Base-by-base conservation (phyloP, 2,329 filamentous ascomycete species). In the Tolypocladium paradoxum region DNA sequence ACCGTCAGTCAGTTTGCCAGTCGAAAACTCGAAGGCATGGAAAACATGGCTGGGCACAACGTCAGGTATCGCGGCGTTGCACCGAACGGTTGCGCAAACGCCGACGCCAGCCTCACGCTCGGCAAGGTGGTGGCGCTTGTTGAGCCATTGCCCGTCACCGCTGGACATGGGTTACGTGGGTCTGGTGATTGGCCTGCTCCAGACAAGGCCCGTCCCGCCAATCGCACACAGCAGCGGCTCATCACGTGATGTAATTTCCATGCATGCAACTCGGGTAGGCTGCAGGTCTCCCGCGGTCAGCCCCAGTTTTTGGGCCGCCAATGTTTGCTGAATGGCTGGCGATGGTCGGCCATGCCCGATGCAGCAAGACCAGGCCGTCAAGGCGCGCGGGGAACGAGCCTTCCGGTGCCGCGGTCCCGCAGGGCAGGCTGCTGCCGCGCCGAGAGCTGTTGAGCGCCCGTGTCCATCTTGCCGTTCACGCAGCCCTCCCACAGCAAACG, bases 171-270 rank as follows among this genome's bases (percentile, higher is more conserved):
- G 20, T 16, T 16, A 36, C 48, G 37, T 18, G 48, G 48, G 34
- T 37, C 34, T 48, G 11, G 11, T 18, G 56, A 63, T 61, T 65
- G 61, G 62, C 51, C 47, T 57, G 46, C 56, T 54, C 54, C 57
- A 62, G 57, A 58, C 58, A 67, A 64, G 64, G 66, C 59, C 60
- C 68, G 66, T 61, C 67, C 68, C 68, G 67, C 67, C 58, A 67
- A 69, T 69, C 65, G 65, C 66, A 64, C 65, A 63, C 68, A 59
- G 50, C 29, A 24, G 35, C 18, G 49, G 51, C n/a, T 33, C 51
- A 22, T 70, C 68, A 70, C 68, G 65, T 70, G 68, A 70, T 56
- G 33, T 29, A 31, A 31, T 43, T 29, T 59, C 63, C 60, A 70
- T 70, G 61, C 65, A 61, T 64, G 63, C 59, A 61, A 61, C 27